Base-by-base conservation (phyloP, 75 land plant species). In the Pseudotsuga menziesii region DNA sequence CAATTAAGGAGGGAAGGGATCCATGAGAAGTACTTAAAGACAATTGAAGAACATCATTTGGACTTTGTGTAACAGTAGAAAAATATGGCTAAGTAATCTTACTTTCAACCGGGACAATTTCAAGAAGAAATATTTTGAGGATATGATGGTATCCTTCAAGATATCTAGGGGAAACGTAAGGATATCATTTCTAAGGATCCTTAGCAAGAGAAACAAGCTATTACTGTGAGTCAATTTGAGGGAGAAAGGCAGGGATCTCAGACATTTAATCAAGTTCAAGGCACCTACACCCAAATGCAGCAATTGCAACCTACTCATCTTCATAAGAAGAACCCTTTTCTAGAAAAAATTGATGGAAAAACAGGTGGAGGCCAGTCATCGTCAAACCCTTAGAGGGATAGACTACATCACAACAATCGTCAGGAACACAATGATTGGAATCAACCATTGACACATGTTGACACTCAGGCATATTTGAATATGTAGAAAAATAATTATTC, bases 21-120 rank as follows among this genome's bases (percentile, higher is more conserved):
- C 19, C 52, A 4, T 2, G 72, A 67, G 14, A 48, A 67, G 52
- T 67, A 48, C 20, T 39, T 67, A n/a, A 69, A 39, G 23, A 39
- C 72, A 69, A 39, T 69, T 39, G 72, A 69, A 69, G 72, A 69
- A 44, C 72, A 39, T 35, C 72, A 69, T 69, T 36, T 69, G 72
- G 72, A 69, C 52, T 69, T 41, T 69, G 72, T 39, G 72, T 52
- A 41, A 19, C 52, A 69, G 72, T 52, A 41, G 52, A 11, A 69
- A 39, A 69, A n/a, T 20, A 69, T 69, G 20, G 23, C 20, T 22
- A 69, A 69, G 8, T 52, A 69, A 4, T 4, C 52, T 55, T 48
- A 55, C 75, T 73, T 55, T n/a, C 75, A 52, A 25, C 19, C 57
- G 25, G 57, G 14, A 2, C 75, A 25, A 5, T 55, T 55, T 27